phyloP scores from a whole-genome alignment of 148 eudicot genomes.

The Silene conica region DNA sequence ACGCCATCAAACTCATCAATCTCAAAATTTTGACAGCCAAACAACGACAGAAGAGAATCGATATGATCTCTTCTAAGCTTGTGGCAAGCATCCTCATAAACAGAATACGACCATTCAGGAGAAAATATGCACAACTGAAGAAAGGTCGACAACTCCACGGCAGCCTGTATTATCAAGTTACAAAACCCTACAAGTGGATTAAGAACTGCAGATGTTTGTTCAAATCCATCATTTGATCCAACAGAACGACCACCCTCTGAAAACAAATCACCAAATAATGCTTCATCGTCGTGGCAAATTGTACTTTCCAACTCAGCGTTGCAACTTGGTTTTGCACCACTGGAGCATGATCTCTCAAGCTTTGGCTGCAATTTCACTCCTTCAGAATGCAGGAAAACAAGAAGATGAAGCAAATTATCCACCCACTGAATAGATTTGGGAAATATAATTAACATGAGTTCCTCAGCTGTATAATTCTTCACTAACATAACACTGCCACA shows the following conservation, averaged over 20 bases:
- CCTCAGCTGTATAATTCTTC: constrained; percentile 52
- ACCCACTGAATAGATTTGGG: constrained; percentile 70
- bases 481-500: constrained; percentile 40
- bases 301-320: constrained; percentile 61
- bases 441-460: constrained; percentile 57
- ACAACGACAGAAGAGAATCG: constrained; percentile 60
- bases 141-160: constrained; percentile 58
- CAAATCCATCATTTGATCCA: constrained; percentile 80
- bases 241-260: constrained; percentile 93
- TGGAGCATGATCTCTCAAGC: constrained; percentile 68
- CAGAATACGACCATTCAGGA: constrained; percentile 56
- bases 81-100: constrained; percentile 61
- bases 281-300: constrained; percentile 91
- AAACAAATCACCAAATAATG: constrained; percentile 93
- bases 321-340: constrained; percentile 49
- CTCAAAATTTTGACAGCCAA: constrained; percentile 44
- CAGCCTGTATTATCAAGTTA: constrained; percentile 72
- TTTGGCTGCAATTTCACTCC: constrained; percentile 74
- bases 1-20: constrained; percentile 57
- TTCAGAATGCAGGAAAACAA: constrained; percentile 72
- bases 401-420: constrained; percentile 70
- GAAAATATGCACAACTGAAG: constrained; percentile 59
- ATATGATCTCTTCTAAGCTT: constrained; percentile 57
- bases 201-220: constrained; percentile 49
- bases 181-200: constrained; percentile 46